A percentile compares a stretch with the other conserved stretches of the same genome.
Conservation (phyloP, 768 basidiomycete species). For the Leccinum boreale region DNA sequence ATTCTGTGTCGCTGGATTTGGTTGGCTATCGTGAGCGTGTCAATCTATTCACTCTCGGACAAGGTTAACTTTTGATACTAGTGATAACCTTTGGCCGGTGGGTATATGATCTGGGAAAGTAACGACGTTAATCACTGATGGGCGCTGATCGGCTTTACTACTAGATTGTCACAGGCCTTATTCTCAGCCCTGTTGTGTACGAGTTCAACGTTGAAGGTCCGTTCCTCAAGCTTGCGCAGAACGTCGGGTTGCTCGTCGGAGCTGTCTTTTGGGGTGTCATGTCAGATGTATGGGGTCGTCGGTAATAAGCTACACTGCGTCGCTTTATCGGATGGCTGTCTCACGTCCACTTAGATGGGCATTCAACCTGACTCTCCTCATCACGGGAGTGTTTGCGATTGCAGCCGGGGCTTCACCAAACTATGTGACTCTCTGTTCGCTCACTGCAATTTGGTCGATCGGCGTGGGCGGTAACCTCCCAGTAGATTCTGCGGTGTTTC, state of each 20-base stretch:
- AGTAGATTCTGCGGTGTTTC: slow-evolving; percentile 73
- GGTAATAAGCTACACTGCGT: slow-evolving; percentile 35
- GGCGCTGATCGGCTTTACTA: not conserved
- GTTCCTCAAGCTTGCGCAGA: slow-evolving; percentile 66
- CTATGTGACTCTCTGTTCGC: slow-evolving; percentile 46
- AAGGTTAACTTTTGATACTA: slow-evolving; percentile 21
- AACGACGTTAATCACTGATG: not conserved
- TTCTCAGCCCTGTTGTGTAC: slow-evolving; percentile 57
- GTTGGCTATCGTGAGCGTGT: slow-evolving; percentile 65
- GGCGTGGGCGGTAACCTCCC: slow-evolving; percentile 74
- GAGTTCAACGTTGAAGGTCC: slow-evolving; percentile 65
- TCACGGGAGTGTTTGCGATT: slow-evolving; percentile 63
- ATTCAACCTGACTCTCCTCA: slow-evolving; percentile 68
- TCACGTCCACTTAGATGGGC: slow-evolving; percentile 44
- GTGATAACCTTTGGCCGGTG: slow-evolving; percentile 75
- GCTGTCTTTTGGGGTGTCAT: slow-evolving; percentile 67
- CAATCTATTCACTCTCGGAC: not conserved
- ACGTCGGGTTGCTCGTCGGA: slow-evolving; percentile 67
- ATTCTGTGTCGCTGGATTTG: slow-evolving; percentile 68
- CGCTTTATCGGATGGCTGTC: not conserved
- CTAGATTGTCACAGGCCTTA: slow-evolving; percentile 63
- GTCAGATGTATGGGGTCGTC: slow-evolving; percentile 70
- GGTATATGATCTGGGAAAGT: slow-evolving; percentile 16
- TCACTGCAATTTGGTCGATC: slow-evolving; percentile 58
- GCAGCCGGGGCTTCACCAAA: slow-evolving; percentile 60